Evolutionary conservation across 2,329 filamentous ascomycete species (phyloP), one percentile per base, ranked within the genome.

Genomic region (Pyrenochaeta sp.): DNA sequence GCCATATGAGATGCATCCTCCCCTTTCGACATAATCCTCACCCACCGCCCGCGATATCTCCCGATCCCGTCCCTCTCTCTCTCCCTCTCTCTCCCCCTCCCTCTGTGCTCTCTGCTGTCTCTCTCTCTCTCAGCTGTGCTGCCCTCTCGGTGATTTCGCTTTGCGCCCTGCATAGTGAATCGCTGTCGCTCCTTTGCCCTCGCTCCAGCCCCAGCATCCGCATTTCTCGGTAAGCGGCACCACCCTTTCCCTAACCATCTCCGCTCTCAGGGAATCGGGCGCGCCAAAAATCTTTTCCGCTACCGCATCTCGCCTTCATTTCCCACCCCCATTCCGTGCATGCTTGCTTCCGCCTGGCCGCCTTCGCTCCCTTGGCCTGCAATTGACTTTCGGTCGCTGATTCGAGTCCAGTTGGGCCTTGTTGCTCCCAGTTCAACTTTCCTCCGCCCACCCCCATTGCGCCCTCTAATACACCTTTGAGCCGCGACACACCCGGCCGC

Each of bases 211-310:
- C 21, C 45, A 32, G 29, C 18, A 48, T 32, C 55, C 45, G 48
- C 61, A 48, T 57, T 60, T 63, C 64, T 69, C 66, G 69, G 70
- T 73, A 73, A 73, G 70, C 71, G 61, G 63, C 67, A 60, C 54
- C 35, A 51, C 51, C 57, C 51, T 39, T 47, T 56, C 58, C 45
- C 51, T 44, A 54, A 29, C 55, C 61, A 61, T 64, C 52, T 72
- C 66, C 63, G 64, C 70, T 50, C 63, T 61, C 45, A 49, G 51
- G 49, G 50, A 50, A 50, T 44, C 48, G 52, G n/a, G 60, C 67
- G 56, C 63, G 65, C 64, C 65, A 71, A 73, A 73, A 73, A 70
- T 57, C 60, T 67, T 73, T 71, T 73, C 67, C 67, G 62, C 62
- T 58, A 51, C 61, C 58, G 58, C 23, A 49, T n/a, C 45, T 63